phyloP scores from a whole-genome alignment of 352 stramenopile genomes.

The Globisporangium viniferum region DNA sequence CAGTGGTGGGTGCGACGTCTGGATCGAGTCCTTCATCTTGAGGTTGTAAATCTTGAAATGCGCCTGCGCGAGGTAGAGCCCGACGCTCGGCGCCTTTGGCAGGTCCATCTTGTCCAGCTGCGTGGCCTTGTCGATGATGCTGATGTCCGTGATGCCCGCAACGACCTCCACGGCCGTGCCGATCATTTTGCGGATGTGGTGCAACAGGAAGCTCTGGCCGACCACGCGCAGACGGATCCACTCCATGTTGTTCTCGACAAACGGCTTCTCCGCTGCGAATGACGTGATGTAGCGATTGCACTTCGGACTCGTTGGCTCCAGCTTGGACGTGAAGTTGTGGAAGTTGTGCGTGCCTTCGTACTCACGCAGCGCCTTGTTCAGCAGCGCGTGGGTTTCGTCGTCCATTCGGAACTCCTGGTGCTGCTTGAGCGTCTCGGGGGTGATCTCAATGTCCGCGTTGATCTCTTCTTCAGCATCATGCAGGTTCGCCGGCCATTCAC shows the following conservation, averaged over 20 bases:
- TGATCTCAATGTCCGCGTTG: slow-evolving; percentile 46
- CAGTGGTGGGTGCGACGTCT: slow-evolving; percentile 64
- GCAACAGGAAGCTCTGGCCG: slow-evolving; percentile 96
- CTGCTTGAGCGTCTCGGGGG: slow-evolving; percentile 50
- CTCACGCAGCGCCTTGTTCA: slow-evolving; percentile 55
- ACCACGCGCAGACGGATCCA: slow-evolving; percentile 95
- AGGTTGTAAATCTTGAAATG: slow-evolving; percentile 88
- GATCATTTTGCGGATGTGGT: slow-evolving; percentile 99
- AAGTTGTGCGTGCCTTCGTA: slow-evolving; percentile 92
- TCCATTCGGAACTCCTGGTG: slow-evolving; percentile 77
- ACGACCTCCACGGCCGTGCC: slow-evolving; percentile 75
- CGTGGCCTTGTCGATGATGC: slow-evolving; percentile 57
- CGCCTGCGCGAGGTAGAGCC: slow-evolving; percentile 79
- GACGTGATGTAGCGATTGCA: slow-evolving; percentile 92
- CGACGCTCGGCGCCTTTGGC: slow-evolving; percentile 83
- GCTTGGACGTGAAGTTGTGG: slow-evolving; percentile 97
- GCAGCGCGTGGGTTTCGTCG: slow-evolving; percentile 37
- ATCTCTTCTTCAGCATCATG: slow-evolving; percentile 41
- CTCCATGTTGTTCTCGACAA: slow-evolving; percentile 89
- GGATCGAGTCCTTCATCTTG: slow-evolving; percentile 64
- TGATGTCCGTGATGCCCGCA: slow-evolving; percentile 42
- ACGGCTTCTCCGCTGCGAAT: slow-evolving; percentile 78
- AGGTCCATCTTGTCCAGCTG: slow-evolving; percentile 84
- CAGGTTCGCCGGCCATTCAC: slow-evolving; percentile 31
- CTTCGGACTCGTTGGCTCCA: slow-evolving; percentile 76